Evolutionary conservation across 306 rosid genomes (phyloP), one percentile per base, ranked within the genome.

Genomic region (Dalbergia cultrata): DNA sequence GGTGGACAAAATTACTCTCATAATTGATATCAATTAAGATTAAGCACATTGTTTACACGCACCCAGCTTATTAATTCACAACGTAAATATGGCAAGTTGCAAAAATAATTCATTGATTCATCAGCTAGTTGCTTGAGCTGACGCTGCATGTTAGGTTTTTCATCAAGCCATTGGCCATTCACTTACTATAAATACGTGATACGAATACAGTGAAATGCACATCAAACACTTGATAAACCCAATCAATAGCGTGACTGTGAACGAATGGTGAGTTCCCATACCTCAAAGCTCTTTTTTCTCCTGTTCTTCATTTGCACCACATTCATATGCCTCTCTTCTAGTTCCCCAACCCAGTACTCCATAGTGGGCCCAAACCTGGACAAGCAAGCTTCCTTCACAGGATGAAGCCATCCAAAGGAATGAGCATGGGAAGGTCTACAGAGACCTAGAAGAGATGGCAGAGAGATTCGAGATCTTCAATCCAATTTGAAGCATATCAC

Each of bases 381-480:
- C 56, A 76, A n/a, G n/a, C n/a, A n/a, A 68, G 41, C 79, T 67
- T 34, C 91, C 88, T 12, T 62, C 88, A 10, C 87, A 78, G 68
- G 84, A 84, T 59, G 47, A 78, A 67, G 72, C 81, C 10, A 78
- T 81, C 41, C 31, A 26, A 26, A 37, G 5, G 41, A 37, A 37
- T 7, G 41, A 37, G 41, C 41, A 26, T 26, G 31, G 31, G 31
- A 26, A n/a, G n/a, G n/a, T n/a, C n/a, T n/a, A n/a, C n/a, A n/a
- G n/a, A n/a, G n/a, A n/a, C n/a, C n/a, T n/a, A n/a, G n/a, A n/a
- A n/a, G n/a, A n/a, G n/a, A n/a, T n/a, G n/a, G 81, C 75, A 80
- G 67, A 26, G 73, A 91, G 88, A 81, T 84, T 89, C 18, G 72
- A 87, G 61, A 89, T 57, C 45, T 91, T 91, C 78, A 39, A 58